Evolutionary conservation across 2,329 filamentous ascomycete species (phyloP).

Genomic region (Neurospora crassa): DNA sequence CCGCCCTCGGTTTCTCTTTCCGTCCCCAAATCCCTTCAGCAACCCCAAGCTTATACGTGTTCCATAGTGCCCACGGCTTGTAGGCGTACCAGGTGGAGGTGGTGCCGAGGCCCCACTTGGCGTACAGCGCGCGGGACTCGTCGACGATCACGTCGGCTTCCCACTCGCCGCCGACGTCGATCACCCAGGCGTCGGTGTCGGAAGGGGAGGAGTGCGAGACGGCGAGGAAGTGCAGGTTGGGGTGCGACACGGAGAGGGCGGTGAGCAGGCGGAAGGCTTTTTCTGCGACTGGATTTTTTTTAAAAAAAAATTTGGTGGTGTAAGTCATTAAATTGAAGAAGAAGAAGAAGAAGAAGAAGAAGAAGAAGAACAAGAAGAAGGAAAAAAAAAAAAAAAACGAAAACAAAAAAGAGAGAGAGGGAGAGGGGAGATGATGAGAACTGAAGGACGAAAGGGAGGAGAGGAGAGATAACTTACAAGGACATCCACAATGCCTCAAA

Average conservation of each 20-base stretch:
- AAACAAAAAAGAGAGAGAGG: not conserved
- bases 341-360: not conserved
- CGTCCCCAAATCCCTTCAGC: conserved; percentile 58
- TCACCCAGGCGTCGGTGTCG: conserved; percentile 48
- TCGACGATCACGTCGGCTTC: conserved; percentile 52
- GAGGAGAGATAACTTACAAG: conserved; percentile 41
- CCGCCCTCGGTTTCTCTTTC: conserved; percentile 42
- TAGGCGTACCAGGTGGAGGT: conserved; percentile 54
- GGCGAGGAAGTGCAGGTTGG: conserved; percentile 46
- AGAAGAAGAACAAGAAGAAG: not conserved
- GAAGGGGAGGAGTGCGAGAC: conserved; percentile 48
- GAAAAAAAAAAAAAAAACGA: too few species aligned
- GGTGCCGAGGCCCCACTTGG: conserved; percentile 55
- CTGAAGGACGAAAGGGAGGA: not conserved
- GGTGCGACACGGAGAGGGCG: conserved; percentile 38
- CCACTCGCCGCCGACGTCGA: conserved; percentile 45
- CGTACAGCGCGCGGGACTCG: conserved; percentile 48
- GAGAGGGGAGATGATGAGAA: not conserved
- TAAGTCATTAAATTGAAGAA: not conserved
- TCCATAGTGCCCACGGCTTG: conserved; percentile 46
- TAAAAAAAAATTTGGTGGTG: not conserved
- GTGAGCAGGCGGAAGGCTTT: conserved; percentile 52
- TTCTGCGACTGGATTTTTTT: conserved; percentile 46
- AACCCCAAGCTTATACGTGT: conserved; percentile 46
- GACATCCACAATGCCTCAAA: conserved; percentile 64